phyloP scores from a whole-genome alignment of 768 basidiomycete genomes.

The Hygrocybe coccinea region DNA sequence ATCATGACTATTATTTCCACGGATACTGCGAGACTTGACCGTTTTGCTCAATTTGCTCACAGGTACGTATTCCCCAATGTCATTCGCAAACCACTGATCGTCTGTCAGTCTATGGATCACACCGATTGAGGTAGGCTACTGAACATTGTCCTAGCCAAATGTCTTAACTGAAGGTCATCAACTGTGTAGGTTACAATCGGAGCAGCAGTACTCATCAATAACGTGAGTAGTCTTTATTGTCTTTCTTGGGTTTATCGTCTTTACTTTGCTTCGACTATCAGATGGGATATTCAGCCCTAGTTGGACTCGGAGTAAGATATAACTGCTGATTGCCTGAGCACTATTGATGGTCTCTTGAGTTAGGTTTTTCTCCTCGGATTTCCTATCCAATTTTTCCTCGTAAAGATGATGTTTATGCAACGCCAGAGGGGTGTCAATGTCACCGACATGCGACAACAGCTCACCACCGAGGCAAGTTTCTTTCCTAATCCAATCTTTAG shows the following conservation, averaged over 20 bases:
- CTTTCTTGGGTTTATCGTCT: neutral
- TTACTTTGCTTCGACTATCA: constrained; percentile 12
- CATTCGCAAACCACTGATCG: neutral
- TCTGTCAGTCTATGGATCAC: constrained; percentile 29
- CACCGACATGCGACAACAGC: constrained; percentile 49
- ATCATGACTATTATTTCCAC: constrained; percentile 50
- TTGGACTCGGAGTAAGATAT: constrained; percentile 40
- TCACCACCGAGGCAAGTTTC: constrained; percentile 43
- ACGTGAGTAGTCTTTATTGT: constrained; percentile 25
- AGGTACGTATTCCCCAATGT: constrained; percentile 18
- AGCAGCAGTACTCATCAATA: constrained; percentile 46
- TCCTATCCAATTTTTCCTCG: constrained; percentile 44
- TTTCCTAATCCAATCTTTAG: neutral
- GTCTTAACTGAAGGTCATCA: neutral
- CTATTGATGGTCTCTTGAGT: neutral
- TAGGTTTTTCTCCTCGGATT: constrained; percentile 46
- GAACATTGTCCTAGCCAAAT: neutral
- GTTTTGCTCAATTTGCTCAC: constrained; percentile 28
- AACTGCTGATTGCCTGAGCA: constrained; percentile 7
- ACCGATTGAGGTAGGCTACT: constrained; percentile 24
- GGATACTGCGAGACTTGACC: constrained; percentile 43
- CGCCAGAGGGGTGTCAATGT: constrained; percentile 44
- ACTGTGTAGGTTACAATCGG: constrained; percentile 40
- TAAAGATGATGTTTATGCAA: constrained; percentile 40
- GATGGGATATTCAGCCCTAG: constrained; percentile 53